A percentile compares a stretch with the other conserved stretches of the same genome.
Conservation (phyloP, 2,329 filamentous ascomycete genomes). For the Cladophialophora bantiana region DNA sequence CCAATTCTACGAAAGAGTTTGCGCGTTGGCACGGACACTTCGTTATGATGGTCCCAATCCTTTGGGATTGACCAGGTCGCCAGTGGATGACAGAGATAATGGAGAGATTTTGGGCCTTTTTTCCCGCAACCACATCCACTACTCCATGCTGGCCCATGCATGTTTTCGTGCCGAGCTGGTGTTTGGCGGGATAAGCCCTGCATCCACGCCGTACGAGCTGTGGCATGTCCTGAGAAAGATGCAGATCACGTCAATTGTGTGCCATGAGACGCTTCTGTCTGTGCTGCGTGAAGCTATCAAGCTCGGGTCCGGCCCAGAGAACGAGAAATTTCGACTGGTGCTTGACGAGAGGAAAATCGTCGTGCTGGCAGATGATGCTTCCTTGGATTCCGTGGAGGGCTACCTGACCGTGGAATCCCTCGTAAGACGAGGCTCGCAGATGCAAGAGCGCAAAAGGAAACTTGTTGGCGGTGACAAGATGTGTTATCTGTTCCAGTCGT, state of each 20-base stretch:
- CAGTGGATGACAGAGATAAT: background rate
- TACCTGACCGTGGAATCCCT: background rate
- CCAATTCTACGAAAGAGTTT: background rate
- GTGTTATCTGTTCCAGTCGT: slow-evolving; percentile 3
- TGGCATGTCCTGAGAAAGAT: slow-evolving; percentile 6
- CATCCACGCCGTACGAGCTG: slow-evolving; percentile 3
- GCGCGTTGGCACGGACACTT: background rate
- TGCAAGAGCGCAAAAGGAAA: slow-evolving; percentile 5
- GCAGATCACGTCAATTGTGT: slow-evolving; percentile 4
- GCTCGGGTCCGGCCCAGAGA: background rate
- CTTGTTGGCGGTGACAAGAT: background rate
- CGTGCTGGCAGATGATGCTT: background rate
- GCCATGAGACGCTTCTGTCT: background rate
- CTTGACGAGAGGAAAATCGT: background rate
- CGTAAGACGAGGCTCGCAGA: background rate
- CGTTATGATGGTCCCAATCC: slow-evolving; percentile 2
- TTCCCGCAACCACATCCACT: slow-evolving; percentile 3
- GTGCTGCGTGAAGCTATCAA: slow-evolving; percentile 1
- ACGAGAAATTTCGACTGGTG: background rate
- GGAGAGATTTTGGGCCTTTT: background rate
- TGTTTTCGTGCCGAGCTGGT: slow-evolving; percentile 4
- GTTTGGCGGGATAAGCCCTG: slow-evolving; percentile 1
- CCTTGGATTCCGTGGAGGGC: background rate
- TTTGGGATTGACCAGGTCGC: background rate
- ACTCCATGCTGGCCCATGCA: background rate